Percentiles rank a stretch among this genome's conserved stretches.
These are phyloP conservation scores for Picochlorum sp. DNA, from an alignment of 139 green algal genomes.

Conservation along the genomic window DNA sequence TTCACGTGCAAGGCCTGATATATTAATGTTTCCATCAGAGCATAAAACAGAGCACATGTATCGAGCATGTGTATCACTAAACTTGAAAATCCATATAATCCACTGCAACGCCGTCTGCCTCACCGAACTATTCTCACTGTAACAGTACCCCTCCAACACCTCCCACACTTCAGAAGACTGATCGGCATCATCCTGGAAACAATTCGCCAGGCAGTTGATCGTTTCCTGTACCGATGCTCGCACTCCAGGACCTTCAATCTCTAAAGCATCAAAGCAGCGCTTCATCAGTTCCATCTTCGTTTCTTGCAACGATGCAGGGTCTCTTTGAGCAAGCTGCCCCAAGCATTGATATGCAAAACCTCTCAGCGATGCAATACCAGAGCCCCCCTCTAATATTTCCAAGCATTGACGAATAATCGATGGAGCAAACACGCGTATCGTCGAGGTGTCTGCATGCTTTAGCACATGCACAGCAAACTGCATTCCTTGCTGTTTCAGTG, in stretches of 20 bases:
- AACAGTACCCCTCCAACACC: background rate
- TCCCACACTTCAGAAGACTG: background rate
- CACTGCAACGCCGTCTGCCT: conserved; percentile 71
- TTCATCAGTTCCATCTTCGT: conserved; percentile 40
- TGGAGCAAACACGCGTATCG: conserved; percentile 50
- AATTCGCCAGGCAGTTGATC: conserved; percentile 36
- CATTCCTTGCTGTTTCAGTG: conserved; percentile 65
- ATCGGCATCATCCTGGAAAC: conserved; percentile 31
- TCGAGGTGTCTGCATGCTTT: conserved; percentile 51
- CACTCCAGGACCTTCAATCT: conserved; percentile 49
- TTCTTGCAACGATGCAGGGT: conserved; percentile 37
- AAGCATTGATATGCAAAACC: conserved; percentile 76
- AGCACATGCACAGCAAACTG: conserved; percentile 84
- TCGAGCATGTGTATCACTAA: conserved; percentile 46
- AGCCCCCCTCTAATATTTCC: conserved; percentile 32
- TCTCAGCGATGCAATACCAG: conserved; percentile 34
- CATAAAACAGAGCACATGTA: conserved; percentile 49
- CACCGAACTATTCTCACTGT: conserved; percentile 9
- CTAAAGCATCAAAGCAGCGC: conserved; percentile 47
- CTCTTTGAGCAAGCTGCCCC: conserved; percentile 52
- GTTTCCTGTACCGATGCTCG: conserved; percentile 63
- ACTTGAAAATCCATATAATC: conserved; percentile 64
- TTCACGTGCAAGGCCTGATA: background rate
- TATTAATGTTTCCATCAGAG: conserved; percentile 37
- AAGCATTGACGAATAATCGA: conserved; percentile 43